Evolutionary conservation across 139 green algal species (phyloP), one percentile per base, ranked within the genome.

Genomic region (Micromonas pusilla): DNA sequence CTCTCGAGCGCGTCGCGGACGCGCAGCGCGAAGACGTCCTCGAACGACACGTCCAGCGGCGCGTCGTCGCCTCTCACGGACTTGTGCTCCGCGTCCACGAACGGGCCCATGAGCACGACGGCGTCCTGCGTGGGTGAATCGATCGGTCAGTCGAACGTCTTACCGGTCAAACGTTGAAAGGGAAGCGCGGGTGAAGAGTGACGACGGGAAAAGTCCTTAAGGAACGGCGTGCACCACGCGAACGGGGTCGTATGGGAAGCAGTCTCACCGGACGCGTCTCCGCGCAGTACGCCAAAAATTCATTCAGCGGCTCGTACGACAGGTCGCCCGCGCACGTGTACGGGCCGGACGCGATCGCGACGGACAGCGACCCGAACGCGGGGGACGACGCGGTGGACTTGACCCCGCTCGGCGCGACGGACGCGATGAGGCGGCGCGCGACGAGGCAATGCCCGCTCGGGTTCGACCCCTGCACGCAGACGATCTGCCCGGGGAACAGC

Each of bases 11-110:
- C 90, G 68, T 32, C 77, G 37, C 23, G n/a, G 13, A 57, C 66
- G 5, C 31, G 16, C 13, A 53, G 19, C 32, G 45, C 33, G 16
- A 73, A 73, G 33, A 97, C 2, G 1, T 89, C 76, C 30, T 97
- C 87, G 77, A 92, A 96, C 0, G 80, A 86, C 9, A 89, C 63
- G 0, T 92, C 74, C n/a, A 96, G 38, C 38, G 62, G 53, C 20
- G 5, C 5, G 6, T 26, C 52, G 26, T 91, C 94, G 0, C 66
- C 26, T n/a, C 68, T 52, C 0, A 98, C 66, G 0, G 67, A 2
- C 1, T 90, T 84, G 78, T 97, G 90, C 71, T 96, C 87, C 2
- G 54, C 83, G 83, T 98, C 93, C 54, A 98, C 88, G 83, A 97
- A 98, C 1, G 94, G 94, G 0, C 94, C 52, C 45, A 21, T 52